Conservation (phyloP, 169 alveolate genomes). For the Cryptosporidium ubiquitum region DNA sequence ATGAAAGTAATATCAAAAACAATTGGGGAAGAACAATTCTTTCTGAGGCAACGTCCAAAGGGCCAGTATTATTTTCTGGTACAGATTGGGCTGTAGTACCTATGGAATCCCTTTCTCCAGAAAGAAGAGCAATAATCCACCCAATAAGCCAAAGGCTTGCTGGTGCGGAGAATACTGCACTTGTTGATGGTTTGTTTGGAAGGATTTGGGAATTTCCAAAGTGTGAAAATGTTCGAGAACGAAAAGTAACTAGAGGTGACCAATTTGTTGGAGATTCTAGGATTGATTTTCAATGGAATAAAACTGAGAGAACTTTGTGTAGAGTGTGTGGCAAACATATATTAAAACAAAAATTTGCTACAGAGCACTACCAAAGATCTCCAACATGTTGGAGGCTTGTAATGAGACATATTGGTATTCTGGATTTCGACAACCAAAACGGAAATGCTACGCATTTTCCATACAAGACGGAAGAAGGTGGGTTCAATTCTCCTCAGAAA, state of each 20-base stretch:
- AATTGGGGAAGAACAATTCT: constrained; percentile 50
- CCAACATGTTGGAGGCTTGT: constrained; percentile 73
- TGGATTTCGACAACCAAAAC: constrained; percentile 38
- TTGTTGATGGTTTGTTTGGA: constrained; percentile 80
- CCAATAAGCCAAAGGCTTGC: constrained; percentile 81
- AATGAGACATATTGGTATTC: constrained; percentile 70
- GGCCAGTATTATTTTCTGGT: constrained; percentile 66
- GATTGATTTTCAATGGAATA: constrained; percentile 78
- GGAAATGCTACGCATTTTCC: background rate
- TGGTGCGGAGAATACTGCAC: constrained; percentile 76
- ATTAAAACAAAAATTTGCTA: constrained; percentile 80
- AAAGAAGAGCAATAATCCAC: constrained; percentile 72
- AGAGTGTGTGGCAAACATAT: constrained; percentile 81
- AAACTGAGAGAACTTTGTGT: constrained; percentile 80
- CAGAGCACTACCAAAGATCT: constrained; percentile 80
- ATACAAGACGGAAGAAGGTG: background rate
- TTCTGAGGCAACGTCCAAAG: constrained; percentile 57
- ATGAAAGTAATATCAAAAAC: constrained; percentile 3
- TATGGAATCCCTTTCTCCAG: constrained; percentile 58
- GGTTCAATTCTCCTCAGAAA: background rate
- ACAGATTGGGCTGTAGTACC: constrained; percentile 74
- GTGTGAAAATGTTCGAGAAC: constrained; percentile 77
- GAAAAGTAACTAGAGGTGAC: constrained; percentile 81
- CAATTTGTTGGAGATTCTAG: constrained; percentile 81
- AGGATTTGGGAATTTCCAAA: constrained; percentile 81